Conservation (phyloP, 2,329 filamentous ascomycete genomes). For the Cladorrhinum sp. region DNA sequence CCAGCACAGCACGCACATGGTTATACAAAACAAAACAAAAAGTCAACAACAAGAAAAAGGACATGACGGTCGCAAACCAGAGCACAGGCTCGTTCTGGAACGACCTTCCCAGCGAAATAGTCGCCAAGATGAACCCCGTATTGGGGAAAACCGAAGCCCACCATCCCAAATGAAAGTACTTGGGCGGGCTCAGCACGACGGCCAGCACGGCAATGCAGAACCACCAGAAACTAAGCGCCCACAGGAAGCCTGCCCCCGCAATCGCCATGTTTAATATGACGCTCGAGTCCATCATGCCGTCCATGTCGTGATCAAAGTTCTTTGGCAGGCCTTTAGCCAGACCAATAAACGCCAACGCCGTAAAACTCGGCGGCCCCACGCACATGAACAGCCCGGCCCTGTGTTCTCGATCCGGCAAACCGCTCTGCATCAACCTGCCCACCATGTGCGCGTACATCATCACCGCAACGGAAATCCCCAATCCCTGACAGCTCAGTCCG, state of each 20-base stretch:
- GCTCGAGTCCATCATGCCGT: conserved; percentile 43
- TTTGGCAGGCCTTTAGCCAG: conserved; percentile 57
- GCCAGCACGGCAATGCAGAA: conserved; percentile 48
- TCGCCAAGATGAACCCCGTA: conserved; percentile 56
- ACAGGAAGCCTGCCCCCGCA: conserved; percentile 39
- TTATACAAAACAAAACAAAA: conserved; percentile 45
- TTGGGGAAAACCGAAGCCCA: conserved; percentile 64
- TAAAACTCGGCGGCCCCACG: conserved; percentile 72
- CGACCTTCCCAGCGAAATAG: conserved; percentile 51
- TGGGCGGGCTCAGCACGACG: conserved; percentile 44
- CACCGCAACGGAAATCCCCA: conserved; percentile 65
- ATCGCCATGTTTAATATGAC: conserved; percentile 47
- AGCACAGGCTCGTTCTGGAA: conserved; percentile 44
- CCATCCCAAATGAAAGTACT: conserved; percentile 59
- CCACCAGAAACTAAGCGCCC: conserved; percentile 43
- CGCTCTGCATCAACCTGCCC: conserved; percentile 64
- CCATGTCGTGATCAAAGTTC: conserved; percentile 41
- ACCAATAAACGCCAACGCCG: conserved; percentile 65
- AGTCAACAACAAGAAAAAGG: conserved; percentile 40
- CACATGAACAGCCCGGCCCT: conserved; percentile 71
- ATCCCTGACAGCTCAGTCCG: conserved; percentile 66
- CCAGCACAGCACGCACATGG: conserved; percentile 46
- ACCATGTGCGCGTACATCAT: conserved; percentile 74
- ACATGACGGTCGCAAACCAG: conserved; percentile 51
- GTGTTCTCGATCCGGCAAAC: conserved; percentile 61